A percentile compares a stretch with the other conserved stretches of the same genome.
Conservation (phyloP, 805 yeast species). For the Kregervanrija delftensis region DNA sequence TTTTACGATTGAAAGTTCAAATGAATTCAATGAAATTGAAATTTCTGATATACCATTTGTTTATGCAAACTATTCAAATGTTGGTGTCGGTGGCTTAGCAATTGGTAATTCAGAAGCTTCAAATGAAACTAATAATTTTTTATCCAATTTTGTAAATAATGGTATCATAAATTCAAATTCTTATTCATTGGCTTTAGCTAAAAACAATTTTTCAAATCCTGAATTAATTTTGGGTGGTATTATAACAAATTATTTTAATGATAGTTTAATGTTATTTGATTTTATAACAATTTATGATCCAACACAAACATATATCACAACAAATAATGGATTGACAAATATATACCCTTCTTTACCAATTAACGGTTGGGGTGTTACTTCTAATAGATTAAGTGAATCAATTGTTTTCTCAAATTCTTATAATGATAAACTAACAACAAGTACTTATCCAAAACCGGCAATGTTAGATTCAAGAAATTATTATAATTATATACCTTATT, state of each 20-base stretch:
- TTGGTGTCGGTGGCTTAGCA: slow-evolving; percentile 39
- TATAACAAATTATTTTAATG: slow-evolving; percentile 38
- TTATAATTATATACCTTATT: slow-evolving; percentile 47
- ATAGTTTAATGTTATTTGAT: slow-evolving; percentile 42
- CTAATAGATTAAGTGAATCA: slow-evolving; percentile 21
- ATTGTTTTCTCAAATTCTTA: slow-evolving; percentile 25
- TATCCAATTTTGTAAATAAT: slow-evolving; percentile 26
- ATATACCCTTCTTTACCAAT: slow-evolving; percentile 39
- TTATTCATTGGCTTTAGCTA: slow-evolving; percentile 36
- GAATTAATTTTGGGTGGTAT: slow-evolving; percentile 53
- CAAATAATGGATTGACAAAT: slow-evolving; percentile 12
- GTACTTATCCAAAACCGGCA: slow-evolving; percentile 41
- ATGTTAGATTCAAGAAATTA: slow-evolving; percentile 50
- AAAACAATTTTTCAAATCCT: slow-evolving; percentile 24
- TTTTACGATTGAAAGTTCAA: slow-evolving; percentile 4
- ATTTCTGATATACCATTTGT: slow-evolving; percentile 30
- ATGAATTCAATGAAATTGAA: slow-evolving; percentile 5
- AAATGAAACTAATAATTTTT: slow-evolving; percentile 23
- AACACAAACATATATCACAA: slow-evolving; percentile 3
- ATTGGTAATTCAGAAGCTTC: slow-evolving; percentile 24
- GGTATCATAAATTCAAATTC: slow-evolving; percentile 31
- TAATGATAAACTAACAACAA: slow-evolving; percentile 33
- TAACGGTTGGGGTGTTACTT: slow-evolving; percentile 36
- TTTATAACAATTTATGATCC: slow-evolving; percentile 36
- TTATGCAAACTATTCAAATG: slow-evolving; percentile 30